Conservation (phyloP, 2,329 filamentous ascomycete genomes). For the Phoma sp. region DNA sequence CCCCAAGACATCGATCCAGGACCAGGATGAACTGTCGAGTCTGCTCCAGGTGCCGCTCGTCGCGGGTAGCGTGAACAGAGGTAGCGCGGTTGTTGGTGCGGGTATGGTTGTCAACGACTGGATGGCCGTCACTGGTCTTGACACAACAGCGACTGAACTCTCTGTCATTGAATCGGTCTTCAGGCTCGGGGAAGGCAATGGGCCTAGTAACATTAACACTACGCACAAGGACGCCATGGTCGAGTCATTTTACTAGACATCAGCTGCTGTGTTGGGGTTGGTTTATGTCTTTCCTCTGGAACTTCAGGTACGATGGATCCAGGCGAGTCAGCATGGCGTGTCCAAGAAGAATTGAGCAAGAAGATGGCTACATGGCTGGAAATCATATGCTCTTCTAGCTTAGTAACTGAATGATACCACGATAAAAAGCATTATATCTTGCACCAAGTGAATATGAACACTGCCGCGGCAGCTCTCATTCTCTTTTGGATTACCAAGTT, state of each 20-base stretch:
- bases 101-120: conserved; percentile 98
- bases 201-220: conserved; percentile 78
- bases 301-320: background rate
- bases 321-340: background rate
- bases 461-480: background rate
- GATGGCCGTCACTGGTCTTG: conserved; percentile 88
- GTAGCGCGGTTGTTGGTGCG: conserved; percentile 91
- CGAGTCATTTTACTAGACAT: conserved; percentile 89
- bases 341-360: conserved; percentile 25
- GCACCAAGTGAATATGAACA: background rate
- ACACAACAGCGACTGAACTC: conserved; percentile 96
- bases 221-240: conserved; percentile 97
- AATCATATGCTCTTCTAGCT: conserved; percentile 29
- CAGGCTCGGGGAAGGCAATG: conserved; percentile 82
- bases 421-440: conserved; percentile 3
- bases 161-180: conserved; percentile 97
- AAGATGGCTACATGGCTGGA: conserved; percentile 18
- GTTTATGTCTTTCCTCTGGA: conserved; percentile 2
- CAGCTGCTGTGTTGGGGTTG: background rate
- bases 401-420: conserved; percentile 37
- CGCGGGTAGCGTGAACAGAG: conserved; percentile 91
- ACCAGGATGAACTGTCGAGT: conserved; percentile 95
- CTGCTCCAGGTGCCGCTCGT: conserved; percentile 95
- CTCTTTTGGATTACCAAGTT: background rate
- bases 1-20: conserved; percentile 94